Evolutionary conservation across 2,329 filamentous ascomycete species (phyloP).

Genomic region (Thielaviopsis populi): DNA sequence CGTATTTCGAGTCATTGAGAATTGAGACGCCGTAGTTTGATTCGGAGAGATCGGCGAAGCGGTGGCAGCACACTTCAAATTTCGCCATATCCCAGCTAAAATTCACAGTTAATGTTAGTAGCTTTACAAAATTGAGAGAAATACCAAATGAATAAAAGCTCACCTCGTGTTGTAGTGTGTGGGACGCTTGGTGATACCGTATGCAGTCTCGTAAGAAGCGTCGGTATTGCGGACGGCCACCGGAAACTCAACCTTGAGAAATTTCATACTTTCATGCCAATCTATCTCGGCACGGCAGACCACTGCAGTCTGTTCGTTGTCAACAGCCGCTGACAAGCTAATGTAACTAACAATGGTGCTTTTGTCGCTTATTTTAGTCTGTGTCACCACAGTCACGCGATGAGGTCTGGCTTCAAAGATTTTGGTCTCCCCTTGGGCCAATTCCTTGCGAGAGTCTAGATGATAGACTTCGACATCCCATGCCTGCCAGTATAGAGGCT

Average conservation of each 20-base stretch:
- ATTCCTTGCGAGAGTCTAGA: conserved; percentile 66
- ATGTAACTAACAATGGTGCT: conserved; percentile 81
- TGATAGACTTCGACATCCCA: conserved; percentile 98
- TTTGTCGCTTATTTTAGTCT: conserved; percentile 73
- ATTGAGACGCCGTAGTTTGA: conserved; percentile 81
- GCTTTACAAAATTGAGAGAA: background rate
- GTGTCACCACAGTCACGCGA: conserved; percentile 66
- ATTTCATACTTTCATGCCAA: conserved; percentile 94
- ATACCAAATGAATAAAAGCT: background rate
- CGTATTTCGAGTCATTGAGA: conserved; percentile 90
- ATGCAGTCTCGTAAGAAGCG: conserved; percentile 90
- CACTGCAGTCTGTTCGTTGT: conserved; percentile 22
- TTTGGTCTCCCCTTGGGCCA: conserved; percentile 51
- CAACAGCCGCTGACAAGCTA: conserved; percentile 54
- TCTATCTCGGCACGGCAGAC: conserved; percentile 72
- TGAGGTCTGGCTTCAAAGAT: conserved; percentile 59
- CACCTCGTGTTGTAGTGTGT: conserved; percentile 92
- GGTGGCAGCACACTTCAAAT: conserved; percentile 92
- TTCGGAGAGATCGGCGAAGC: conserved; percentile 83
- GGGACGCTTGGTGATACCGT: conserved; percentile 71
- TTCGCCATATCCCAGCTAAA: conserved; percentile 86
- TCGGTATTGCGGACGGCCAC: conserved; percentile 83
- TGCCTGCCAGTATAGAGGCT: conserved; percentile 91
- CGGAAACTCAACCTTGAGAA: conserved; percentile 96
- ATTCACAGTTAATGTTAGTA: background rate